A percentile compares a stretch with the other conserved stretches of the same genome.
Evolutionary conservation across 139 green algal species (phyloP).

Genomic region (Axilococcus clingmanii): DNA sequence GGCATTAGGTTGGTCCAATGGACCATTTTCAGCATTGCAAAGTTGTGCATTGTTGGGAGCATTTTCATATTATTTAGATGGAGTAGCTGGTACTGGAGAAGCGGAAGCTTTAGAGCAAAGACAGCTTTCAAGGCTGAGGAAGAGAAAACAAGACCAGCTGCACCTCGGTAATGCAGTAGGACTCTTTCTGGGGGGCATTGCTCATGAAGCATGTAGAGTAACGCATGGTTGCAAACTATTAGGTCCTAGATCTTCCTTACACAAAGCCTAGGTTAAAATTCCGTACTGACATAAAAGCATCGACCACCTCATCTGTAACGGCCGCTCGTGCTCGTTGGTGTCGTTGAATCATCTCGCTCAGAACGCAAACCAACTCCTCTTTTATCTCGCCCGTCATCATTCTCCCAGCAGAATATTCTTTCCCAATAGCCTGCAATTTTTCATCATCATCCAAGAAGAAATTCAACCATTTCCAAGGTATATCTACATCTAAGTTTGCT

Average conservation of each 20-base stretch:
- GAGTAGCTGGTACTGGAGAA: slow-evolving; percentile 3
- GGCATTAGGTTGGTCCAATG: slow-evolving; percentile 33
- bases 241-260: background rate
- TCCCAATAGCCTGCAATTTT: slow-evolving; percentile 60
- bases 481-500: slow-evolving; percentile 91
- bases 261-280: slow-evolving; percentile 38
- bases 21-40: slow-evolving; percentile 20
- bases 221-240: background rate
- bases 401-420: slow-evolving; percentile 70
- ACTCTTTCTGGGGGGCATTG: too few species aligned
- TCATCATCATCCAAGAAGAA: slow-evolving; percentile 96
- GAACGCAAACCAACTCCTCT: slow-evolving; percentile 70
- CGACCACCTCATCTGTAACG: slow-evolving; percentile 86
- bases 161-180: too few species aligned
- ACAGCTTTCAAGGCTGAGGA: too few species aligned
- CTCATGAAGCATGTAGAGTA: background rate
- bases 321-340: slow-evolving; percentile 59
- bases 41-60: slow-evolving; percentile 25
- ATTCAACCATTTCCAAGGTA: slow-evolving; percentile 93
- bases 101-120: too few species aligned
- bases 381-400: slow-evolving; percentile 98
- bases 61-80: slow-evolving; percentile 34
- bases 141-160: background rate
- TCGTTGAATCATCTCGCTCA: slow-evolving; percentile 58
- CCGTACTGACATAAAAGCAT: slow-evolving; percentile 81